These are phyloP conservation scores for Beauveria caledonica DNA, from an alignment of 2,329 filamentous ascomycete species.

Conservation along the genomic window DNA sequence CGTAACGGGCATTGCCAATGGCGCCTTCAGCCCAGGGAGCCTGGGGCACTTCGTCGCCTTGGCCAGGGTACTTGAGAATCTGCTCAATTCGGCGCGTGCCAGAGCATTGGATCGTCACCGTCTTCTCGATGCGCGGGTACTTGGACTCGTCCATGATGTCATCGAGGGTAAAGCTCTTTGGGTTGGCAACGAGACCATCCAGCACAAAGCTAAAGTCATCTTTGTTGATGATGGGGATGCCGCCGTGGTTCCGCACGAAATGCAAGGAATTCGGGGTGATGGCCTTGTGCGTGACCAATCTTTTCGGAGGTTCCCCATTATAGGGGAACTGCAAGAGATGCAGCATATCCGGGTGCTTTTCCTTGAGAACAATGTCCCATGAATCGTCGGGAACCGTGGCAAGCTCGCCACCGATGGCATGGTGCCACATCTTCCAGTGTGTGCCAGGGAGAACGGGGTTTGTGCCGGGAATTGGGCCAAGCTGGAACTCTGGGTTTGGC, in stretches of 20 bases:
- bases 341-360: slow-evolving; percentile 53
- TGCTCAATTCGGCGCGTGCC: slow-evolving; percentile 64
- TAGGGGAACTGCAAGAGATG: slow-evolving; percentile 57
- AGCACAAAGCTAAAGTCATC: slow-evolving; percentile 45
- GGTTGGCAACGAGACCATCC: slow-evolving; percentile 53
- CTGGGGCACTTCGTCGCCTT: slow-evolving; percentile 54
- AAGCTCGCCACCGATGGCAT: slow-evolving; percentile 35
- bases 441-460: slow-evolving; percentile 50
- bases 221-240: slow-evolving; percentile 56
- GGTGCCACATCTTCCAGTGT: slow-evolving; percentile 51
- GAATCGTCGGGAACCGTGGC: slow-evolving; percentile 45
- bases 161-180: slow-evolving; percentile 46
- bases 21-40: slow-evolving; percentile 57
- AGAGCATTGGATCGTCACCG: slow-evolving; percentile 58
- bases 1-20: slow-evolving; percentile 56
- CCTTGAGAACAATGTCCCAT: slow-evolving; percentile 46
- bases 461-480: slow-evolving; percentile 44
- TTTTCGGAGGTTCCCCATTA: slow-evolving; percentile 54
- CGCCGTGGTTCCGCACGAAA: slow-evolving; percentile 66
- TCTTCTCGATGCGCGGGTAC: slow-evolving; percentile 52
- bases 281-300: slow-evolving; percentile 43
- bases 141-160: slow-evolving; percentile 51
- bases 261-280: slow-evolving; percentile 52
- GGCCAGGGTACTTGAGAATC: slow-evolving; percentile 55
- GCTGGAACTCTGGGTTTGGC: slow-evolving; percentile 45